Conservation (phyloP, 108 stramenopile species). For the Cylindrotheca fusiformis region DNA sequence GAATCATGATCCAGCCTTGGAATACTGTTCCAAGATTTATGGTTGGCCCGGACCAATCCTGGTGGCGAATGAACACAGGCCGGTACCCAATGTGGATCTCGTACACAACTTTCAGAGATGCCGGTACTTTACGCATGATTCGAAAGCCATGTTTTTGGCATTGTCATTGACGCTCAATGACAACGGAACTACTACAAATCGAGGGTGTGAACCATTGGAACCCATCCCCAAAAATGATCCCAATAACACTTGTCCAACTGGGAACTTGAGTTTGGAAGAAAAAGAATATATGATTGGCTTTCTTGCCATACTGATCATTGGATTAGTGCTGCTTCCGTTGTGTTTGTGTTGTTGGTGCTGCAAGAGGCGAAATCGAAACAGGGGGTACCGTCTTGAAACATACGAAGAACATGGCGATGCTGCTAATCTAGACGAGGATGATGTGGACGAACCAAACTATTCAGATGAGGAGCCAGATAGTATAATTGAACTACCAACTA, state of each 20-base stretch:
- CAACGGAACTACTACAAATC: conserved; percentile 5
- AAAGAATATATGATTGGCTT: not conserved
- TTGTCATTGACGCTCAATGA: not conserved
- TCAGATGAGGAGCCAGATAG: no score
- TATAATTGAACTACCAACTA: no score
- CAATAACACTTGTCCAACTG: conserved; percentile 2
- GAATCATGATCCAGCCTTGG: conserved; percentile 1
- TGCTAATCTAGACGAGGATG: no score
- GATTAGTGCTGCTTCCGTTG: not conserved
- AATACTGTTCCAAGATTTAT: conserved; percentile 15
- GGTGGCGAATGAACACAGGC: conserved; percentile 3
- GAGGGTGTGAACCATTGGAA: not conserved
- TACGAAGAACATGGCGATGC: no score
- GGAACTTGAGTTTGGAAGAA: not conserved
- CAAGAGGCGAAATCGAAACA: conserved; percentile 1
- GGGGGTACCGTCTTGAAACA: no score
- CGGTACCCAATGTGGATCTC: not conserved
- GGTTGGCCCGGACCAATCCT: conserved; percentile 6
- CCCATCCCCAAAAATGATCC: conserved; percentile 2
- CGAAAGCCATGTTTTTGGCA: conserved; percentile 5
- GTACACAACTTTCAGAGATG: conserved; percentile 11
- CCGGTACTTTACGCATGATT: conserved; percentile 14
- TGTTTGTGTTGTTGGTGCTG: not conserved
- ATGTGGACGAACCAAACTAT: no score
- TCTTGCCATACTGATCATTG: not conserved